Conservation (phyloP, 2,329 filamentous ascomycete genomes). For the Xylariales sp. region DNA sequence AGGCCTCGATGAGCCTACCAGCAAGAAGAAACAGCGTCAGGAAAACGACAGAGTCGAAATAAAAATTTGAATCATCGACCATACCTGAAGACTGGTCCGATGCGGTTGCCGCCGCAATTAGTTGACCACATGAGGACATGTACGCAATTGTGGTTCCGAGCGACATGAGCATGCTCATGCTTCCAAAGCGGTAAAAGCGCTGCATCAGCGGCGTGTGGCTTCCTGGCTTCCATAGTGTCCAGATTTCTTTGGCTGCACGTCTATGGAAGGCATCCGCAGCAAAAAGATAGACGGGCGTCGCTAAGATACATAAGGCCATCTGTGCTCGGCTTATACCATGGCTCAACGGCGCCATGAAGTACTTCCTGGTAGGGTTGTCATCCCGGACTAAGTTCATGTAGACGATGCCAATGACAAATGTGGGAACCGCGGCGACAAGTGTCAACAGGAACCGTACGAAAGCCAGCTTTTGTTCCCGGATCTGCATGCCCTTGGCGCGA, state of each 20-base stretch:
- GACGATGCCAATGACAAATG: slow-evolving; percentile 81
- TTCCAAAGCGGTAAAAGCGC: slow-evolving; percentile 87
- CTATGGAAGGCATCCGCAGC: slow-evolving; percentile 81
- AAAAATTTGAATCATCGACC: slow-evolving; percentile 53
- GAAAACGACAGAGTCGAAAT: slow-evolving; percentile 93
- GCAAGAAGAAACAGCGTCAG: slow-evolving; percentile 80
- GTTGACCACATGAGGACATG: slow-evolving; percentile 71
- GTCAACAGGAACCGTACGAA: slow-evolving; percentile 68
- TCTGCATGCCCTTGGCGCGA: slow-evolving; percentile 67
- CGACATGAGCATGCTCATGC: slow-evolving; percentile 93
- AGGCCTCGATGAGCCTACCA: slow-evolving; percentile 74
- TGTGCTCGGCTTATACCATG: slow-evolving; percentile 72
- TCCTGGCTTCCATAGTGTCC: slow-evolving; percentile 68
- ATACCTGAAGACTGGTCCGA: slow-evolving; percentile 30
- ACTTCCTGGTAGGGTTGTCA: slow-evolving; percentile 53
- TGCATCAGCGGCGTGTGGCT: slow-evolving; percentile 69
- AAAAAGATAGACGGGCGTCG: slow-evolving; percentile 83
- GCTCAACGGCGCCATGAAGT: slow-evolving; percentile 66
- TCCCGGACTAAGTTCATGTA: slow-evolving; percentile 78
- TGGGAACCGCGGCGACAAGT: slow-evolving; percentile 67
- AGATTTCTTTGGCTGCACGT: slow-evolving; percentile 73
- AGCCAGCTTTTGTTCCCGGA: slow-evolving; percentile 63
- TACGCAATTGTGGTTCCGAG: slow-evolving; percentile 86
- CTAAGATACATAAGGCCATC: slow-evolving; percentile 73
- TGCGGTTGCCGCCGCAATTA: slow-evolving; percentile 58